Evolutionary conservation across 2,329 filamentous ascomycete species (phyloP), one percentile per base, ranked within the genome.

Genomic region (Apiospora koreana): DNA sequence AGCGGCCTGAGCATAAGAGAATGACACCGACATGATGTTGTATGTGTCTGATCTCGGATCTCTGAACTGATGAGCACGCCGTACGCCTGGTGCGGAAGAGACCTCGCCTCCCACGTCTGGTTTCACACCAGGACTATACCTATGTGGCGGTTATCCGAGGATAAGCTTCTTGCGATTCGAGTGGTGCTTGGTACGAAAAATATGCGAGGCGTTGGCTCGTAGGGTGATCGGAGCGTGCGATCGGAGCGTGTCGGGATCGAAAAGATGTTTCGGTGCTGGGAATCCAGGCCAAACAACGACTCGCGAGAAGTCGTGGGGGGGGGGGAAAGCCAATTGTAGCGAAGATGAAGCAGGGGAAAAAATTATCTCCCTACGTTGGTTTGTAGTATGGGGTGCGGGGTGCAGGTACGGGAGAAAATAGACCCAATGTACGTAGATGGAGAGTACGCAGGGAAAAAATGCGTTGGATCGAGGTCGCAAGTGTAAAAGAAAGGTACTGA

Each of bases 1-100:
- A 71, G 95, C 95, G 79, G 95, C 95, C 87, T 97, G 94, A 77
- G 95, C 95, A 82, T 98, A 98, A 71, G 95, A 98, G 80, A 98
- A 97, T 68, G 21, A 8, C 73, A 81, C 81, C 74, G 87, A 87
- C 88, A 89, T 89, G 67, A 76, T 76, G 75, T 76, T 73, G 46
- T 23, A 5, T 35, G 66, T 66, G 8, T 25, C 25, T 45, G 45
- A 23, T 42, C 66, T 68, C 45, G 28, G 16, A 48, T 35, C 45
- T 9, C 28, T 25, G 50, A 23, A 42, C 54, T 62, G 54, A n/a
- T 62, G 38, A 18, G 64, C 25, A 38, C 18, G 45, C 45, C 43
- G 45, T 68, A 68, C 54, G 35, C 68, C 68, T 65, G 65, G 68
- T 54, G 50, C 65, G 42, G 48, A 69, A 68, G 68, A 67, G 58